A percentile compares a stretch with the other conserved stretches of the same genome.
phyloP scores from a whole-genome alignment of 352 stramenopile species.

The Aphanomyces stellatus region DNA sequence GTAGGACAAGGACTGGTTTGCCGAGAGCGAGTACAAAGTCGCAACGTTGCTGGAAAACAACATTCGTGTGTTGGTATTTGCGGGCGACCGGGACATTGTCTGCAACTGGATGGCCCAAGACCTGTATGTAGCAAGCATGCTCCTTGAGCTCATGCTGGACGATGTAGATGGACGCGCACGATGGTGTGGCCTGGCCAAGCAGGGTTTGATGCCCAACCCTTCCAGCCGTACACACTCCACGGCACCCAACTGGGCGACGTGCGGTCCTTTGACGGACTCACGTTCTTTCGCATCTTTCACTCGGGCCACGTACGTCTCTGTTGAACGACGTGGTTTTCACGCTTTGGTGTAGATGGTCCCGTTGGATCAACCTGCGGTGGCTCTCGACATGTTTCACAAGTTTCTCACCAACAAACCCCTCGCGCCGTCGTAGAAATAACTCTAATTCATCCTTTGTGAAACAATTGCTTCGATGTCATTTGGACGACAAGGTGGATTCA shows the following conservation, averaged over 20 bases:
- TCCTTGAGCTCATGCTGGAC: no score
- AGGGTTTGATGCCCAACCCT: constrained; percentile 24
- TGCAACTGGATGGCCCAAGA: constrained; percentile 65
- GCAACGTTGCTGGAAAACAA: constrained; percentile 34
- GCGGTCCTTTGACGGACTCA: constrained; percentile 40
- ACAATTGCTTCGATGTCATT: not conserved
- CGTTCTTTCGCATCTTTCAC: constrained; percentile 53
- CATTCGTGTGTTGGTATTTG: constrained; percentile 70
- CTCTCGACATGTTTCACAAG: constrained; percentile 10
- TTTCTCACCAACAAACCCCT: not conserved
- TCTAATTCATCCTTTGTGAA: no score
- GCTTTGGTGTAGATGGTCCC: constrained; percentile 53
- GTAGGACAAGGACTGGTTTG: constrained; percentile 31
- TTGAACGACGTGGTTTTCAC: not conserved
- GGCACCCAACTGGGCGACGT: constrained; percentile 31
- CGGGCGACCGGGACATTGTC: constrained; percentile 55
- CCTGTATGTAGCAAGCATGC: not conserved
- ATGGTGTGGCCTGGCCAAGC: constrained; percentile 36
- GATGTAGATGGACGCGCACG: constrained; percentile 39
- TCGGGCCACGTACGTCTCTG: constrained; percentile 51
- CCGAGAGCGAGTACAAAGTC: constrained; percentile 51
- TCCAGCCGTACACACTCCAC: constrained; percentile 24
- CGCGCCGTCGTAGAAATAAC: no score
- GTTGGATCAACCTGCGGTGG: constrained; percentile 46
- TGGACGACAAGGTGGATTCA: no score